phyloP scores from a whole-genome alignment of 768 basidiomycete genomes.

The Suillus discolor region DNA sequence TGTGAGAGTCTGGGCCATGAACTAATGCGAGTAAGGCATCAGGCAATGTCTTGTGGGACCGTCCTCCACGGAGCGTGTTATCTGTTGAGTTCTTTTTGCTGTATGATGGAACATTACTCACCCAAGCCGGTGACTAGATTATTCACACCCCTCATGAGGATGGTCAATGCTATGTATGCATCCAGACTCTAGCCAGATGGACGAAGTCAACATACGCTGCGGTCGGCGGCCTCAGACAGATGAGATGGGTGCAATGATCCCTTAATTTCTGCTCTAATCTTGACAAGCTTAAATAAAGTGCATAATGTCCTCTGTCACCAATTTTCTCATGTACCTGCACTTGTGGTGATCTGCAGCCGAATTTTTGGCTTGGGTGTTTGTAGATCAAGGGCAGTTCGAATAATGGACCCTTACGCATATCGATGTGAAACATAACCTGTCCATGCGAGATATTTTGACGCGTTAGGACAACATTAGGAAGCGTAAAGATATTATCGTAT shows the following conservation, averaged over 20 bases:
- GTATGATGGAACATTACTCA: not conserved
- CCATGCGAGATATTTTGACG: not conserved
- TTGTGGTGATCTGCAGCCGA: not conserved
- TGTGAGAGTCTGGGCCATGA: constrained; percentile 10
- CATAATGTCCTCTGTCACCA: not conserved
- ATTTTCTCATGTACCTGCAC: not conserved
- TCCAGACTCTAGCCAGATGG: not conserved
- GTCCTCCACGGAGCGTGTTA: not conserved
- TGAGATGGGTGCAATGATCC: not conserved
- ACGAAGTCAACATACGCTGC: not conserved
- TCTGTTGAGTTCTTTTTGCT: not conserved
- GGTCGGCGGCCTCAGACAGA: constrained; percentile 1
- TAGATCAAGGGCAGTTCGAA: not conserved
- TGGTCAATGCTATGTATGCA: not conserved
- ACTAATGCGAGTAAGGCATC: constrained; percentile 8
- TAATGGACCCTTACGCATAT: not conserved
- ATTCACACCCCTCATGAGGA: not conserved
- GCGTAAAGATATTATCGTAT: not conserved
- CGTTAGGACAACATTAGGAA: not conserved
- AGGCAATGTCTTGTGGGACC: not conserved
- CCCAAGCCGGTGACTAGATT: not conserved
- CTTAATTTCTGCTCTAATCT: not conserved
- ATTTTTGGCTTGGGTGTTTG: not conserved
- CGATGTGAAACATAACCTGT: not conserved
- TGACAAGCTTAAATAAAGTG: not conserved